Base-by-base conservation (phyloP, 257 asterid species). In the Solanum microdontum region DNA sequence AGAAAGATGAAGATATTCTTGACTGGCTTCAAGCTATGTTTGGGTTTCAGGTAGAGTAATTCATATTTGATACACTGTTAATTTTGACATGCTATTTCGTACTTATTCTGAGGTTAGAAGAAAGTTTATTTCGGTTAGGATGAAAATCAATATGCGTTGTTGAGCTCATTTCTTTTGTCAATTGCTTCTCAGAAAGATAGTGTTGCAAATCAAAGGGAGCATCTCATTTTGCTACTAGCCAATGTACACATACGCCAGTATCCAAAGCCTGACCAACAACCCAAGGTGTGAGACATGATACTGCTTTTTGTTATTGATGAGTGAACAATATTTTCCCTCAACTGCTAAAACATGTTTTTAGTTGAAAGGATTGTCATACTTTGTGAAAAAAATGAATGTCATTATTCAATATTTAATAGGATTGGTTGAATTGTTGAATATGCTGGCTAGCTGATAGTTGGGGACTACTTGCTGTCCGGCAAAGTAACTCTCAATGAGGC, bases 21-120 rank as follows among this genome's bases (percentile, higher is more conserved):
- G 99, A 97, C 90, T 97, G 99, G 99, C 99, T 97, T 91, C 99
- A 97, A 91, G 92, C 98, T 51, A 96, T 97, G 99, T 97, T 97
- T 91, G 99, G 99, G 79, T 97, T 97, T 92, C 99, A 97, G 99
- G 99, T 96, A 86, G 30, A 79, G 15, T 58, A 4, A 77, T 79
- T 79, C 64, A 17, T 24, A 43, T 40, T 79, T 43, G 34, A 40
- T 43, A 2, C 64, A 24, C 36, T 79, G 84, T 43, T 79, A 79
- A 14, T 79, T 76, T n/a, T 74, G 30, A 36, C 84, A 43, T 13
- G 24, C 37, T 79, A 79, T 79, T 77, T 43, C 15, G 11, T 79
- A 40, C 84, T 13, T 79, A 3, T 43, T 43, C 33, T 13, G 64
- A 79, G 37, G 26, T 24, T 43, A 40, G 64, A 40, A 79, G 36